A percentile compares a stretch with the other conserved stretches of the same genome.
Conservation (phyloP, 768 basidiomycete species). For the Lepiota brunneoincarnata region DNA sequence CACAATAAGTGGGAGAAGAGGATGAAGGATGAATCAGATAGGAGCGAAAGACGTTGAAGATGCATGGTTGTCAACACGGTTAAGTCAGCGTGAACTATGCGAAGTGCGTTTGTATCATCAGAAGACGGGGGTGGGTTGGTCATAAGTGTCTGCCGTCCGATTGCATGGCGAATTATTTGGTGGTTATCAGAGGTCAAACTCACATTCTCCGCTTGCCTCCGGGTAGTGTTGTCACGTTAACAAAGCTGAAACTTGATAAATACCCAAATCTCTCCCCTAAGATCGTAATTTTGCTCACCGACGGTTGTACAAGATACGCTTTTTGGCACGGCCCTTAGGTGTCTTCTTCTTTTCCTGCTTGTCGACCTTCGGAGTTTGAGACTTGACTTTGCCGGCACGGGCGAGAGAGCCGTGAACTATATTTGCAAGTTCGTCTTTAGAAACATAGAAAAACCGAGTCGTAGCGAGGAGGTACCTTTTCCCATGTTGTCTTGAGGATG, state of each 20-base stretch:
- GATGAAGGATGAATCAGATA: slow-evolving; percentile 69
- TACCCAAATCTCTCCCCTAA: background rate
- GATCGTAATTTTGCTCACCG: slow-evolving; percentile 49
- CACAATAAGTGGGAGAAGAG: slow-evolving; percentile 10
- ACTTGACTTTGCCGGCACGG: slow-evolving; percentile 99
- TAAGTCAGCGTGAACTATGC: slow-evolving; percentile 99
- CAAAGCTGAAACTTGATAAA: slow-evolving; percentile 55
- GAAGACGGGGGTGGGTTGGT: slow-evolving; percentile 2
- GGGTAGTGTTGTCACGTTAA: slow-evolving; percentile 87
- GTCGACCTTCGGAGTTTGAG: slow-evolving; percentile 97
- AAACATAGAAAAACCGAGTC: slow-evolving; percentile 12
- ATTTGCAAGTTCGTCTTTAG: background rate
- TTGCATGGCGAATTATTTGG: slow-evolving; percentile 6
- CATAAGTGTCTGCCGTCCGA: background rate
- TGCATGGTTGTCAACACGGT: slow-evolving; percentile 80
- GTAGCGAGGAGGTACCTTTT: slow-evolving; percentile 48
- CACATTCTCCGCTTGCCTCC: slow-evolving; percentile 97
- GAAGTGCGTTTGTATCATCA: slow-evolving; percentile 60
- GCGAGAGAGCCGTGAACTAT: slow-evolving; percentile 98
- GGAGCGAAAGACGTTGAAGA: slow-evolving; percentile 97
- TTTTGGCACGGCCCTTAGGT: slow-evolving; percentile 97
- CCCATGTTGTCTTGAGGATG: slow-evolving; percentile 71
- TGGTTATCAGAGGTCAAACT: slow-evolving; percentile 37
- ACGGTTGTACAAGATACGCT: slow-evolving; percentile 91
- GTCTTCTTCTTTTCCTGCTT: slow-evolving; percentile 99